Percentiles rank a stretch among this genome's conserved stretches.
phyloP scores from a whole-genome alignment of 805 yeast genomes.

The Candida vaughaniae region DNA sequence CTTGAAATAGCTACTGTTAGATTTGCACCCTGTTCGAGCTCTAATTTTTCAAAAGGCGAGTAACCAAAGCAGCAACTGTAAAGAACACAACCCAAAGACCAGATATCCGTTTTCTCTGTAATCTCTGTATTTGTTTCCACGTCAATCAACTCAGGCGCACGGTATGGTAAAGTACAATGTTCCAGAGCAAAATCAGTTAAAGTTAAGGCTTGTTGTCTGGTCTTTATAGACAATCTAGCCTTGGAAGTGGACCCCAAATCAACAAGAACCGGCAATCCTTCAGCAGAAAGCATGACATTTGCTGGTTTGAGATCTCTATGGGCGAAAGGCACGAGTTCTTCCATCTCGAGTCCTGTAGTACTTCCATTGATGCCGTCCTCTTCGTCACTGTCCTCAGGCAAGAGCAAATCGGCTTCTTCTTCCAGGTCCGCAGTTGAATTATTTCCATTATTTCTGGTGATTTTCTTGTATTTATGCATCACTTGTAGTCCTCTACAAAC shows the following conservation, averaged over 20 bases:
- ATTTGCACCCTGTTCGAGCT: conserved; percentile 78
- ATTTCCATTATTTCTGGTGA: not conserved
- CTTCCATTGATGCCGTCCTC: conserved; percentile 23
- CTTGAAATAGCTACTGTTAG: conserved; percentile 70
- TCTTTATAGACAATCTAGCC: conserved; percentile 54
- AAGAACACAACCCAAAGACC: conserved; percentile 88
- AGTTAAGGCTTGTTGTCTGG: conserved; percentile 69
- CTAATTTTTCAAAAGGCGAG: conserved; percentile 87
- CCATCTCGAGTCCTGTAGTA: conserved; percentile 21
- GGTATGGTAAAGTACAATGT: conserved; percentile 80
- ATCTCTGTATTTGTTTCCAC: conserved; percentile 64
- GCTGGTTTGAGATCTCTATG: conserved; percentile 91
- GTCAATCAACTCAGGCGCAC: conserved; percentile 89
- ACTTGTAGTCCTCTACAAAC: conserved; percentile 71
- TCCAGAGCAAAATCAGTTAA: conserved; percentile 81
- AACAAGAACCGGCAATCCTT: conserved; percentile 74
- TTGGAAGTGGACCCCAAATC: conserved; percentile 80
- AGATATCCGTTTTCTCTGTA: conserved; percentile 77
- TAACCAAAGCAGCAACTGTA: conserved; percentile 74
- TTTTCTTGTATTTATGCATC: conserved; percentile 62
- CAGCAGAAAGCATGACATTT: conserved; percentile 74
- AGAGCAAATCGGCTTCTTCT: conserved; percentile 24
- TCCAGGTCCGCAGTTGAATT: conserved; percentile 18
- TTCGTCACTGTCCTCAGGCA: conserved; percentile 21
- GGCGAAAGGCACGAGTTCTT: conserved; percentile 65